Evolutionary conservation across 2,329 filamentous ascomycete species (phyloP), one percentile per base, ranked within the genome.

Genomic region (Dryadomyces sulphureus): DNA sequence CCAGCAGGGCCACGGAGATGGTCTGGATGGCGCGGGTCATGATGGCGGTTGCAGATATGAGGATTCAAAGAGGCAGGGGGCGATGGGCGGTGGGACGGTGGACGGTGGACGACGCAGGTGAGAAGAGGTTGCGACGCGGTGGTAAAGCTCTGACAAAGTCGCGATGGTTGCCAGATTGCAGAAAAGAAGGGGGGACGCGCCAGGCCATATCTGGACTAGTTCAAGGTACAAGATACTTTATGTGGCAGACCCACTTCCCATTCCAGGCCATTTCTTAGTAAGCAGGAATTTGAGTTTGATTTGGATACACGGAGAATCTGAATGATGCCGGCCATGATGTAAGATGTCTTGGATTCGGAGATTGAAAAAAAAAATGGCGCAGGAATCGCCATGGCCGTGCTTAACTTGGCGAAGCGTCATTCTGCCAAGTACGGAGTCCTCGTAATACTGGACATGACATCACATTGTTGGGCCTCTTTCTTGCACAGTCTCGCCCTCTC

Each of bases 1-100:
- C 75, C 56, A 95, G 75, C 58, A 95, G 79, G 59, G 79, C 81
- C 59, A 94, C 73, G 51, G 88, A 94, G 61, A 95, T 81, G 53
- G 86, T 90, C 66, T 96, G 89, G 63, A 86, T 81, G 20, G 92
- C 92, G 66, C 89, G 87, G 55, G 92, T 94, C 92, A 96, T 96
- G 53, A 54, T 80, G 66, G 16, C 11, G 27, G 16, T 32, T 14
- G 27, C n/a, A n/a, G n/a, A n/a, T 7, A 9, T 32, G 27, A 32
- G 11, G 7, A 32, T n/a, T n/a, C n/a, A n/a, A n/a, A n/a, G n/a
- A n/a, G n/a, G n/a, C n/a, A n/a, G n/a, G n/a, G n/a, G n/a, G n/a
- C n/a, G n/a, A n/a, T n/a, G n/a, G n/a, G 38, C 38, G 38, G 38
- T 40, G 11, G 6, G 38, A 25, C 14, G 38, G 16, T 40, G 20